Conservation (phyloP, 768 basidiomycete genomes). For the Serendipita sp. region DNA sequence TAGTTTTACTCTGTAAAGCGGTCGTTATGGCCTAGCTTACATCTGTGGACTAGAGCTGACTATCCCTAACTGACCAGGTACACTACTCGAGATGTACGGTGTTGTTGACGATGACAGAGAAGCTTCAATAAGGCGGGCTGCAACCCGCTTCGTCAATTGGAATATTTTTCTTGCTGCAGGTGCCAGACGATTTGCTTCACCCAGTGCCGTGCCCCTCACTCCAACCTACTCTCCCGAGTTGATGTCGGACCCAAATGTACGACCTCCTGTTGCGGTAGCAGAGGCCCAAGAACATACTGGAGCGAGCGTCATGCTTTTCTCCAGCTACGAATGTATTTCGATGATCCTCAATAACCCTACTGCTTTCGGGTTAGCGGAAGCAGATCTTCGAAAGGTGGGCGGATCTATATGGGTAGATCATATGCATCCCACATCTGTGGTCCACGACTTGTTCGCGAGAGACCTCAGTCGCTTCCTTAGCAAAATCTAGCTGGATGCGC, state of each 20-base stretch:
- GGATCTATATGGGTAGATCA: slow-evolving; percentile 26
- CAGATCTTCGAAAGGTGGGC: slow-evolving; percentile 13
- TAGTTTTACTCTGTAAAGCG: not conserved
- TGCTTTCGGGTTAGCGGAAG: not conserved
- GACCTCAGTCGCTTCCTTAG: slow-evolving; percentile 8
- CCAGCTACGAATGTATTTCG: not conserved
- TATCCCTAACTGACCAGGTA: not conserved
- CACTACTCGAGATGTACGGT: not conserved
- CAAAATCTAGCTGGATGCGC: not conserved
- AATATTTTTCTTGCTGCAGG: not conserved
- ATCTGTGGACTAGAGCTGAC: too few species aligned
- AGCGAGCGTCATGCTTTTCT: not conserved
- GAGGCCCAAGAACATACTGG: not conserved
- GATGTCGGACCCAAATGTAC: not conserved
- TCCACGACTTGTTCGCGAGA: slow-evolving; percentile 22
- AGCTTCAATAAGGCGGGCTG: slow-evolving; percentile 1
- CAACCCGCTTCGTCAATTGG: not conserved
- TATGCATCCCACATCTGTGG: slow-evolving; percentile 22
- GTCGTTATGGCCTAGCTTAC: not conserved
- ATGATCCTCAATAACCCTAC: not conserved
- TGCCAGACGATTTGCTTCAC: not conserved
- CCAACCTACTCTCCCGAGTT: not conserved
- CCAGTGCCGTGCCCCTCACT: not conserved
- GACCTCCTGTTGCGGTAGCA: not conserved
- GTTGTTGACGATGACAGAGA: not conserved